A percentile compares a stretch with the other conserved stretches of the same genome.
Evolutionary conservation across 2,329 filamentous ascomycete species (phyloP).

Genomic region (Eutypa lata): DNA sequence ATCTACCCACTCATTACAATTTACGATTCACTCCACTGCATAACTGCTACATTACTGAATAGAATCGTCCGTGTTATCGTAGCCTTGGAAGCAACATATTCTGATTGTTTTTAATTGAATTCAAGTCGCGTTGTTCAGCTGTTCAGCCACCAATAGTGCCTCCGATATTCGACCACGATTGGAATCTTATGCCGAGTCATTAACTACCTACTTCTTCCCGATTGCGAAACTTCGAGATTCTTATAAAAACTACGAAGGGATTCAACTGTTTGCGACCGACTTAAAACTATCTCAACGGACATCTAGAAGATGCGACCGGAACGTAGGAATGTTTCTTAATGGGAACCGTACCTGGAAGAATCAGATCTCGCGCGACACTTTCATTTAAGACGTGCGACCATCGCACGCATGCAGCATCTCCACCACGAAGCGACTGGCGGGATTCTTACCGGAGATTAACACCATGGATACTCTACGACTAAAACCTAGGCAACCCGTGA

Average conservation of each 20-base stretch:
- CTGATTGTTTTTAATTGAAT: not conserved
- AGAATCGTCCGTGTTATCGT: not conserved
- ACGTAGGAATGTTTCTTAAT: not conserved
- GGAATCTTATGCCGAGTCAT: too few relatives aligned
- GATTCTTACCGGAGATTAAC: conserved; percentile 10
- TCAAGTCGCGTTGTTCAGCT: not conserved
- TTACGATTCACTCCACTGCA: too few relatives aligned
- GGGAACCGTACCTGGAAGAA: not conserved
- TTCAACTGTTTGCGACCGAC: not conserved
- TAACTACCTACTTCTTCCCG: not conserved
- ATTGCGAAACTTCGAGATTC: not conserved
- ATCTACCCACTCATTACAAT: too few relatives aligned
- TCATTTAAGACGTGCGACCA: not conserved
- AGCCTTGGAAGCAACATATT: not conserved
- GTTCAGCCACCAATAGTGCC: not conserved
- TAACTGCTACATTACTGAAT: not conserved
- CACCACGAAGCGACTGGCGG: not conserved
- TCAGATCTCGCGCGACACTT: not conserved
- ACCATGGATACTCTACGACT: conserved; percentile 55
- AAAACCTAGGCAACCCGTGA: conserved; percentile 51
- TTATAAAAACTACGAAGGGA: not conserved
- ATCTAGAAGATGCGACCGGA: not conserved
- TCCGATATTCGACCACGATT: too few relatives aligned
- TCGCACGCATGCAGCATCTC: not conserved
- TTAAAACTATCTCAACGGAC: not conserved